Conservation (phyloP, 140 eudicot genomes). For the Anethum foeniculum region DNA sequence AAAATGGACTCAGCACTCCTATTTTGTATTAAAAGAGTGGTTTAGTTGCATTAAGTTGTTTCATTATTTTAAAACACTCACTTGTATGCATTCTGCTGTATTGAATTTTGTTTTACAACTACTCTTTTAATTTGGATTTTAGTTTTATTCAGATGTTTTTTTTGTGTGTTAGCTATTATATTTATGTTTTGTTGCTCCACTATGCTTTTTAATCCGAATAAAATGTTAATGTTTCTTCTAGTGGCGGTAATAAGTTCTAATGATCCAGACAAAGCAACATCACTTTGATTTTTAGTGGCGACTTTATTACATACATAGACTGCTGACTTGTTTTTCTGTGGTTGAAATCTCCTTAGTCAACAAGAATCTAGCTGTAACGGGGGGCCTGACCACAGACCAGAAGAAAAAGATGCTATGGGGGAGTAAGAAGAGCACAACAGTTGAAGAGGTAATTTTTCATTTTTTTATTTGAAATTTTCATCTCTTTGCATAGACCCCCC, state of each 20-base stretch:
- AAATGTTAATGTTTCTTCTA: background rate
- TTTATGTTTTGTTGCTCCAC: background rate
- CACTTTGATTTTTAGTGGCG: background rate
- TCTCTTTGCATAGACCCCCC: background rate
- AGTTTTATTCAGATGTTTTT: background rate
- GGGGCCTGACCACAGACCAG: conserved; percentile 85
- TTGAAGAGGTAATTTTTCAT: conserved; percentile 60
- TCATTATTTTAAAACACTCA: background rate
- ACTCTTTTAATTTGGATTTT: background rate
- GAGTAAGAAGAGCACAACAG: conserved; percentile 58
- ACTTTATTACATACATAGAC: background rate
- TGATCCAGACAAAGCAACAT: background rate
- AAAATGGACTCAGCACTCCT: background rate
- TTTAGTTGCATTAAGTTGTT: background rate
- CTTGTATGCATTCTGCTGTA: background rate
- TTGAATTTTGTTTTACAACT: background rate
- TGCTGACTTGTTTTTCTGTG: background rate
- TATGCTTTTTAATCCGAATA: background rate
- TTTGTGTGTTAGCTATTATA: background rate
- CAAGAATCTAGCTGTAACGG: conserved; percentile 72
- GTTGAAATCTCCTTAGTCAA: conserved; percentile 46
- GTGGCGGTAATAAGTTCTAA: background rate
- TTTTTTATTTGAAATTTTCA: background rate
- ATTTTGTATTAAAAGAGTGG: background rate
- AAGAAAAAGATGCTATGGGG: conserved; percentile 99